A percentile compares a stretch with the other conserved stretches of the same genome.
Evolutionary conservation across 2,329 filamentous ascomycete species (phyloP).

Genomic region (Alternaria incomplexa): DNA sequence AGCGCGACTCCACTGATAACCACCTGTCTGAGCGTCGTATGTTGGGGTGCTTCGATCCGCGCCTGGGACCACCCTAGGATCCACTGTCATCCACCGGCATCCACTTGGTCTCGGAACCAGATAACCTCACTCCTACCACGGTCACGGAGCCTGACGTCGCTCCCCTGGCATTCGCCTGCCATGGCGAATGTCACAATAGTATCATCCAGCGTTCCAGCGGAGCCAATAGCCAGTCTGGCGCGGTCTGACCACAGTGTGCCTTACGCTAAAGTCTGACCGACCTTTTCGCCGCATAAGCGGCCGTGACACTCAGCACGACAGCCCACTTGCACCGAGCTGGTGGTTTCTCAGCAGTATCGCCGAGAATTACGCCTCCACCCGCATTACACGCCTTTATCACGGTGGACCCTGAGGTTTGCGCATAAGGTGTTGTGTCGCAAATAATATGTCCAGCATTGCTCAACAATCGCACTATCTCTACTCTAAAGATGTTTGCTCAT

Average conservation of each 20-base stretch:
- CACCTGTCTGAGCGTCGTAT: constrained; percentile 12
- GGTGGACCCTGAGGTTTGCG: background rate
- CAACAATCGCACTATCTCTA: background rate
- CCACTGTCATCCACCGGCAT: constrained; percentile 4
- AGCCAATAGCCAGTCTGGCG: background rate
- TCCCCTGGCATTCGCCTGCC: background rate
- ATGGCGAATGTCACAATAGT: background rate
- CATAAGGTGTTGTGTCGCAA: background rate
- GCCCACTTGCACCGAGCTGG: constrained; percentile 5
- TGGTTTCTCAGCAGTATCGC: background rate
- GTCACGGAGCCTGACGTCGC: background rate
- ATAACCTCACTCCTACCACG: constrained; percentile 1
- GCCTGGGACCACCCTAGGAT: background rate
- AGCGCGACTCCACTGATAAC: constrained; percentile 27
- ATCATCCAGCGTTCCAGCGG: background rate
- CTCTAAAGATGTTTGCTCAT: background rate
- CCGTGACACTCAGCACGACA: constrained; percentile 5
- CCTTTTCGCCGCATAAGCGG: background rate
- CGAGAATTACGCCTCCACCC: constrained; percentile 1
- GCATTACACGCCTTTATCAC: background rate
- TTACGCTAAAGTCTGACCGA: constrained; percentile 8
- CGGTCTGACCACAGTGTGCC: background rate
- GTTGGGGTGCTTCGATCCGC: constrained; percentile 19
- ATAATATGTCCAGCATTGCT: background rate
- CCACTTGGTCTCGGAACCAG: constrained; percentile 4